Evolutionary conservation across 257 asterid species (phyloP), one percentile per base, ranked within the genome.

Genomic region (Nemophila menziesii): DNA sequence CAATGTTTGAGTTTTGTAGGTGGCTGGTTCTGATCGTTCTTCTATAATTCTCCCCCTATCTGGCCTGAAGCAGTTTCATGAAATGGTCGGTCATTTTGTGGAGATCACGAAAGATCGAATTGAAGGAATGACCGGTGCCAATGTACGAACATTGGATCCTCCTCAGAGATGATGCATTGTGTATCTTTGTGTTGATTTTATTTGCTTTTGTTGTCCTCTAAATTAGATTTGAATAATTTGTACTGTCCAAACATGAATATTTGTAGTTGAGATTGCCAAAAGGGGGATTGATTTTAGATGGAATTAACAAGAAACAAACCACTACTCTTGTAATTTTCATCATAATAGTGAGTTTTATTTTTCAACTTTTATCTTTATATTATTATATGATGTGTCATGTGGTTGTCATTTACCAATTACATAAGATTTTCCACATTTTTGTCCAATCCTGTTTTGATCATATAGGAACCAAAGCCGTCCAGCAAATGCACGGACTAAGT

Each of bases 81-180:
- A 89, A 68, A 84, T 78, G 94, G 79, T 89, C 50, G 93, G 97
- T 33, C 97, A 89, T 60, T 89, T 89, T 60, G 84, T 84, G 76
- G 97, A 83, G 65, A 72, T 84, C 41, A 75, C 86, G 1, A 89
- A 89, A 59, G 97, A 84, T 62, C 79, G 82, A 57, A 66, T 75
- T 23, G 93, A 84, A 66, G 95, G 93, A 34, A 69, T 72, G 74
- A 58, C 78, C 5, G 78, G 89, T 56, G 92, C 92, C 46, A 84
- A 74, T 66, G 80, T 84, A 41, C 76, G 95, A 54, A 82, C 92
- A n/a, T 70, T 80, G 63, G 97, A 87, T 46, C 71, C 97, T 39
- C 92, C 82, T 27, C 93, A 76, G 52, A 74, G 87, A 75, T 82
- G 77, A 82, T 27, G 42, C 23, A 19, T 12, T 43, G 16, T 0